Percentiles rank a stretch among this genome's conserved stretches.
Conservation (phyloP, 345 rosid genomes). For the Syzygium grande region DNA sequence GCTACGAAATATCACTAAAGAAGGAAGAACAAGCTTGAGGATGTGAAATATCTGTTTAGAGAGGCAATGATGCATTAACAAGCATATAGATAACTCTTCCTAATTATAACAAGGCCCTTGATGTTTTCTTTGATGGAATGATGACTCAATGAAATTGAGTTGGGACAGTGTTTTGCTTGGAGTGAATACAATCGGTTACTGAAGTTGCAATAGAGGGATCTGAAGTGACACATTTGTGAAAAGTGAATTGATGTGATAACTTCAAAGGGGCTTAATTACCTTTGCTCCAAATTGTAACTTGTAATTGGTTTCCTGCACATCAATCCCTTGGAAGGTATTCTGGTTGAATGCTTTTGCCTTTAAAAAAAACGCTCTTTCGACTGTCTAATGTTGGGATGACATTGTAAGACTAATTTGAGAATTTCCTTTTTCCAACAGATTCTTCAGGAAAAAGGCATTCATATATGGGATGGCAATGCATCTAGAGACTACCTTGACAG, state of each 20-base stretch:
- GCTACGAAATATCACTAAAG: not conserved
- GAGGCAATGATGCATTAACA: not conserved
- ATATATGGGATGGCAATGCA: constrained; percentile 96
- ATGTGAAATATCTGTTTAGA: not conserved
- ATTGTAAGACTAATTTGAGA: not conserved
- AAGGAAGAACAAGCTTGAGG: not conserved
- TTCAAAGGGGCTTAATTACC: not conserved
- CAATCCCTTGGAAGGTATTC: not conserved
- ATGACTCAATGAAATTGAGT: not conserved
- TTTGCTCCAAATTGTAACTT: not conserved
- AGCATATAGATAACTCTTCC: not conserved
- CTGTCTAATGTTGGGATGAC: not conserved
- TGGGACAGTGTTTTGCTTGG: not conserved
- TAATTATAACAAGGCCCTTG: not conserved
- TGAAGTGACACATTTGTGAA: not conserved
- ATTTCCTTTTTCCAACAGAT: constrained; percentile 33
- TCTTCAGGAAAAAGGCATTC: constrained; percentile 89
- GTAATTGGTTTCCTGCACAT: not conserved
- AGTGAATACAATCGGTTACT: not conserved
- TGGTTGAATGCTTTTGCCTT: not conserved
- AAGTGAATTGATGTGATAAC: not conserved
- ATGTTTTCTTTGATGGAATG: not conserved
- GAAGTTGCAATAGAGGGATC: not conserved
- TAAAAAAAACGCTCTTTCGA: not conserved
- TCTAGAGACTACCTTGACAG: constrained; percentile 89